Base-by-base conservation (phyloP, 495 filamentous ascomycete genomes). In the Trichoderma erinaceum region DNA sequence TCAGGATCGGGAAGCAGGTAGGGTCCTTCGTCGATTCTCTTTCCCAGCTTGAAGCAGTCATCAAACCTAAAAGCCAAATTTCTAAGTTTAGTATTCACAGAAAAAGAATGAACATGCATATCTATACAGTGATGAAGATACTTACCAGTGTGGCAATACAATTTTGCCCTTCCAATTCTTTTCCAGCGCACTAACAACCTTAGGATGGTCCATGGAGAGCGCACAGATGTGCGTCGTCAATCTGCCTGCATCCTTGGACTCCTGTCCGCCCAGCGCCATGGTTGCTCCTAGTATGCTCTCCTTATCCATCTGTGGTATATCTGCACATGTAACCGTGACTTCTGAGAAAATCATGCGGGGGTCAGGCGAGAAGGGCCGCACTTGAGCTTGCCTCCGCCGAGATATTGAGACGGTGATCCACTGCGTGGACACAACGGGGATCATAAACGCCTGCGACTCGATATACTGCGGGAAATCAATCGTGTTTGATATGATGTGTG, bases 141-240 rank as follows among this genome's bases (percentile, higher is more conserved):
- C 82, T 71, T 82, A 92, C 95, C 96, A 98, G 74, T 99, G 96
- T 38, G 96, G 96, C 64, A 98, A 81, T n/a, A 99, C 90, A 67
- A 96, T 89, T 75, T 92, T 93, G 77, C 84, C 84, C 52, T 85
- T 86, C 27, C 91, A 76, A 48, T 83, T 86, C 76, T 88, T 97
- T 0, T 78, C 76, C 48, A 79, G 41, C 0, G 88, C 88, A 46
- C 87, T 73, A 69, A 82, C 76, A 69, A 92, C 93, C 76, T 92
- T 95, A 2, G 80, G 80, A 73, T 87, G 80, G 68, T 93, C 89
- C 75, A 89, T 78, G 4, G 88, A 89, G 71, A 97, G 77, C 7
- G 96, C 92, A 43, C 96, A 92, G 69, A 98, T 82, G 77, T 99
- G 95, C 2, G 95, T 99, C 10, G 90, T 90, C 71, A 86, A 72